phyloP scores from a whole-genome alignment of 2,329 filamentous ascomycete genomes.

The Fusarium gaditjirri region DNA sequence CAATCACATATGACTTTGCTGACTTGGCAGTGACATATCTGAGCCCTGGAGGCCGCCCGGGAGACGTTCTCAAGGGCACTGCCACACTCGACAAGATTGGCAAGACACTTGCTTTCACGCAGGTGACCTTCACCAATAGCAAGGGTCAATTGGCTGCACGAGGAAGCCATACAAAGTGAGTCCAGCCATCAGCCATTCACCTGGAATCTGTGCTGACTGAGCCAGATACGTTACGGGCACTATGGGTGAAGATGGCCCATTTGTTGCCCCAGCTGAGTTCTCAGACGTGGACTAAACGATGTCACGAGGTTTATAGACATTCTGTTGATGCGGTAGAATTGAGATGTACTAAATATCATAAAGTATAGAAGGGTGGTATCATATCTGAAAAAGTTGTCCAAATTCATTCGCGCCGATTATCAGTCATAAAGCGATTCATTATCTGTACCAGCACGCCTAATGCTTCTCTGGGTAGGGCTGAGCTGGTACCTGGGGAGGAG shows the following conservation, averaged over 20 bases:
- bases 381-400: constrained; percentile 11
- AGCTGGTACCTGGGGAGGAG: constrained; percentile 22
- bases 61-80: constrained; percentile 65
- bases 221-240: constrained; percentile 57
- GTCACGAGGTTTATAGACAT: not conserved
- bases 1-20: not conserved
- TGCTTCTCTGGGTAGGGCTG: constrained; percentile 43
- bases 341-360: not conserved
- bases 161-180: constrained; percentile 74
- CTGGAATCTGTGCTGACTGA: not conserved
- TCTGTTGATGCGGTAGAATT: not conserved
- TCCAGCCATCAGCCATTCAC: fast-evolving
- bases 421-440: not conserved
- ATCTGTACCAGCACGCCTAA: not conserved
- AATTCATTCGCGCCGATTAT: not conserved
- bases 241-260: constrained; percentile 50
- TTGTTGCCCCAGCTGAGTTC: constrained; percentile 51
- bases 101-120: constrained; percentile 71
- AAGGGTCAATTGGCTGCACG: constrained; percentile 69
- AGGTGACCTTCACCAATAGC: constrained; percentile 66
- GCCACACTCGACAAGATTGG: constrained; percentile 73
- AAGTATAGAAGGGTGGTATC: constrained; percentile 37
- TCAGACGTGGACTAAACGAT: constrained; percentile 48
- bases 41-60: constrained; percentile 65
- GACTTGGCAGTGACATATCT: constrained; percentile 67